Conservation (phyloP, 192 early-diverging fungal species). For the Glomus cerebriforme region DNA sequence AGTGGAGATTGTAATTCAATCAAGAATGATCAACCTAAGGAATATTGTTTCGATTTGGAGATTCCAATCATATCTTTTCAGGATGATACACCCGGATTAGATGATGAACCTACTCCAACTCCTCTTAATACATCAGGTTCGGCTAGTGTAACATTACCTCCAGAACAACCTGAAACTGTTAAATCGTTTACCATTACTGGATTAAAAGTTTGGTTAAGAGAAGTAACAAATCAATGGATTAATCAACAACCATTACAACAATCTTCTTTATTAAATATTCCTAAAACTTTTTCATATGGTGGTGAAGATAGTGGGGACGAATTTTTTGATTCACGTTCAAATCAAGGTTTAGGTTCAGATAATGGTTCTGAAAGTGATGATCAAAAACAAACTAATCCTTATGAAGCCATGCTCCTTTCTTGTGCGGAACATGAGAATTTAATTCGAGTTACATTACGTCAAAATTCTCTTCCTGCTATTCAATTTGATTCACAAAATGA, state of each 20-base stretch:
- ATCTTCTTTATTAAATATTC: no score
- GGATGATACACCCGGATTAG: constrained; percentile 62
- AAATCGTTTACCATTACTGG: constrained; percentile 53
- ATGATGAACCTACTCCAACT: constrained; percentile 30
- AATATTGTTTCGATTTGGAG: constrained; percentile 54
- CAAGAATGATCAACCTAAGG: background rate
- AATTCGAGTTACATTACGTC: constrained; percentile 47
- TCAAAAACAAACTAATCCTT: constrained; percentile 8
- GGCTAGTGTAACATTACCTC: constrained; percentile 43
- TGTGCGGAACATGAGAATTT: constrained; percentile 50
- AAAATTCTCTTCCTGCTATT: constrained; percentile 31
- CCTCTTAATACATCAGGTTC: constrained; percentile 15
- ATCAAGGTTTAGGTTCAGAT: background rate
- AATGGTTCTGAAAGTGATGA: background rate
- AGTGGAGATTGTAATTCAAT: constrained; percentile 17
- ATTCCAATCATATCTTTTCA: constrained; percentile 56
- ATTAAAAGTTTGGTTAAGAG: constrained; percentile 52
- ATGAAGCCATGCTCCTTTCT: constrained; percentile 50
- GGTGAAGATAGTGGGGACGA: constrained; percentile 35
- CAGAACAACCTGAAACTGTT: constrained; percentile 45
- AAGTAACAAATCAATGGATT: background rate
- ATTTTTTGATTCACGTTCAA: constrained; percentile 39
- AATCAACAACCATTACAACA: background rate
- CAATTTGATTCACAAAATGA: constrained; percentile 24
- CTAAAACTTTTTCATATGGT: background rate